phyloP scores from a whole-genome alignment of 2,329 filamentous ascomycete genomes.

The Sporothrix globosa region DNA sequence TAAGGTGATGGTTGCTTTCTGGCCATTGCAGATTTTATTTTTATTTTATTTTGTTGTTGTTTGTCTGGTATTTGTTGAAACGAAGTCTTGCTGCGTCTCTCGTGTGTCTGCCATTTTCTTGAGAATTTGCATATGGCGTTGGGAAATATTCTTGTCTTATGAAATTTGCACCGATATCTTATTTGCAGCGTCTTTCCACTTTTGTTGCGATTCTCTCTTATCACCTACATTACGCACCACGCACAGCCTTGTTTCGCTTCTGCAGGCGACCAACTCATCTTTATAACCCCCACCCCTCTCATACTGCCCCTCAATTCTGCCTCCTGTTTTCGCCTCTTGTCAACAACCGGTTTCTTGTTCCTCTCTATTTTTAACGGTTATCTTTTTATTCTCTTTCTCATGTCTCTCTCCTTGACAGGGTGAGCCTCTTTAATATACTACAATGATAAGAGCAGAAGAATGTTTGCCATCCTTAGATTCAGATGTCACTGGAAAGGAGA shows the following conservation, averaged over 20 bases:
- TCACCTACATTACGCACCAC: neutral
- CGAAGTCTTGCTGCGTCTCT: neutral
- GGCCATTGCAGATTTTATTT: neutral
- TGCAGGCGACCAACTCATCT: constrained; percentile 10
- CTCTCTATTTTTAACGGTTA: neutral
- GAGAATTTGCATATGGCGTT: constrained; percentile 26
- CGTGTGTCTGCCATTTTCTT: constrained; percentile 14
- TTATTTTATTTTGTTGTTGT: neutral
- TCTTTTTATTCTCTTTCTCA: constrained; percentile 4
- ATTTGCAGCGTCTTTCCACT: constrained; percentile 20
- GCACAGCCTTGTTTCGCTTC: neutral
- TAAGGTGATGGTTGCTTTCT: neutral
- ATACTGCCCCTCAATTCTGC: neutral
- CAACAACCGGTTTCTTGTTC: neutral
- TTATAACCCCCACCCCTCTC: neutral
- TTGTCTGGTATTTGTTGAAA: constrained; percentile 7
- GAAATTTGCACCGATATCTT: constrained; percentile 24
- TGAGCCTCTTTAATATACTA: constrained; percentile 16
- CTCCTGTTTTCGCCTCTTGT: constrained; percentile 7
- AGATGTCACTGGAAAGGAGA: neutral
- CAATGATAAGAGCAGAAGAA: constrained; percentile 8
- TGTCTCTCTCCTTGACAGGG: neutral
- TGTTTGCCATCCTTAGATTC: constrained; percentile 1
- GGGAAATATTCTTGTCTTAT: constrained; percentile 21
- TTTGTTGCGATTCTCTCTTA: neutral